Base-by-base conservation (phyloP, 768 basidiomycete genomes). In the Pilatotrama ljubarskyi region DNA sequence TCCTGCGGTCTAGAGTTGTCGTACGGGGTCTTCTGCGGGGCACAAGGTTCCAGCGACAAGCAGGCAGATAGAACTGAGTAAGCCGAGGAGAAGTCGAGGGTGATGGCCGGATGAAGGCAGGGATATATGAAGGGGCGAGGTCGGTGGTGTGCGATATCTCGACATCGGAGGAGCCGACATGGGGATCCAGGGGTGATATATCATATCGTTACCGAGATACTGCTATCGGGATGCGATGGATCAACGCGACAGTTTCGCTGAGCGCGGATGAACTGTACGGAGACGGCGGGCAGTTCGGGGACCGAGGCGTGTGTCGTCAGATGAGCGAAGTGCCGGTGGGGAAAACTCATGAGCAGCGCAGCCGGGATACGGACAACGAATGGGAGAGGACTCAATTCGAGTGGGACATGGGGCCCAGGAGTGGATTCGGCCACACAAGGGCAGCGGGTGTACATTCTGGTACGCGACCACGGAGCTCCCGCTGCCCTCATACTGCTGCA, bases 41-140 rank as follows among this genome's bases (percentile, higher is more conserved):
- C 14, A 50, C 49, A 48, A 38, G 41, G 25, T 49, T 40, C 41
- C 26, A 41, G 55, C 24, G 47, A 57, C 18, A 22, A 24, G 26
- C 26, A 29, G 8, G 38, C 20, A 25, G n/a, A n/a, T 13, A n/a
- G n/a, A 5, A 29, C n/a, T 24, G 38, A 22, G 26, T 26, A 35
- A 50, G 36, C 29, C 26, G 29, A 10, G 38, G 20, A 5, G 38
- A 22, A 26, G 37, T 5, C 37, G 25, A 41, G 22, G 47, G 26
- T 57, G 55, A 57, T 57, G 47, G 55, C 47, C 38, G 55, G 47
- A 57, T 57, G 55, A 9, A 38, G 36, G 26, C 46, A 48, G 46
- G n/a, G 22, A 44, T 44, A 44, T 35, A 35, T 18, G 36, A 38
- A 57, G 47, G 26, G 41, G n/a, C 55, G 47, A 32, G 29, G 29